Base-by-base conservation (phyloP, 768 basidiomycete species). In the Amanita phalloides region DNA sequence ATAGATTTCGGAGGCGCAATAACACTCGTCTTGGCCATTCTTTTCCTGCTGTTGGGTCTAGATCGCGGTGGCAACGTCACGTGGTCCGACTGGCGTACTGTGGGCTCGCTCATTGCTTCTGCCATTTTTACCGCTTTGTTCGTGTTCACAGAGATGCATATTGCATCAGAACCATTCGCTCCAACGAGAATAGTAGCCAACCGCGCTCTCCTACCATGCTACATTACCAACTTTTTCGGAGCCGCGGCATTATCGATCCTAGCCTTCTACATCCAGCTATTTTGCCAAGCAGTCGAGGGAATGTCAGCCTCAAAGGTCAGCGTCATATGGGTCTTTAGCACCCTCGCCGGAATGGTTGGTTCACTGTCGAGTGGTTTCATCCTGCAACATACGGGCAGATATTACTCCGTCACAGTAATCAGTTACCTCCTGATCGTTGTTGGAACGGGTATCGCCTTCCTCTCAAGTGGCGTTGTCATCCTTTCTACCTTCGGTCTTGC, bases 1-100 rank as follows among this genome's bases (percentile, higher is more conserved):
- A 68, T 86, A 53, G 84, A 86, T 65, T 83, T 83, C 56, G 64
- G 66, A 3, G 84, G 84, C 13, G 79, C 82, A 0, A 35, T 74
- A 38, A 67, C 72, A 3, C 76, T 85, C 44, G 71, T 84, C 21
- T 48, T 74, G 14, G 64, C 78, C 23, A 67, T 82, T n/a, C 77
- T 79, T 62, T 66, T 69, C 58, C 70, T 86, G 3, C 73, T 86
- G 33, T 67, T 80, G 47, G 79, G 71, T 1, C 66, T 84, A 8
- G 81, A 84, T 55, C 64, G 72, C 10, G 77, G 76, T 1, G 75
- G 76, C 4, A 75, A 78, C 57, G 56, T 72, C 4, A 66, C 76
- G 4, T 79, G 77, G 77, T 55, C 51, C 10, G 72, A 75, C 55
- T 51, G 35, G 8, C 56, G 67, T 32, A 75, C 76, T 10, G 56